Percentiles rank a stretch among this genome's conserved stretches.
Evolutionary conservation across 768 basidiomycete species (phyloP).

Genomic region (Tubosaeta sp.): DNA sequence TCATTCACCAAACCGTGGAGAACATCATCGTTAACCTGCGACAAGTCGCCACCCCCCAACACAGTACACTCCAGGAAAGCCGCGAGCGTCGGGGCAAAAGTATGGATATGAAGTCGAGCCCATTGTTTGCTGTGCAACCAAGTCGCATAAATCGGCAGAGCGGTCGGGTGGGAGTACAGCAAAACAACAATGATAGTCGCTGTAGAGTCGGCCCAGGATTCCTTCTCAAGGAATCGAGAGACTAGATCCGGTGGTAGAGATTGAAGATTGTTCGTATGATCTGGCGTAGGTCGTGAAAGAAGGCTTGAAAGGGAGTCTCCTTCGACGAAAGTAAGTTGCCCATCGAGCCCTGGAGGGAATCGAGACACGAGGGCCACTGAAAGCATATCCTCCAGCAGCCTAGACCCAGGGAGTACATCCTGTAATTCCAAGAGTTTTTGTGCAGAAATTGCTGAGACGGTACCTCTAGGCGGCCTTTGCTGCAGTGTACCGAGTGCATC

Average conservation of each 20-base stretch:
- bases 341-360: slow-evolving; percentile 30
- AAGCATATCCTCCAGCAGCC: slow-evolving; percentile 45
- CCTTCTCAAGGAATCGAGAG: slow-evolving; percentile 38
- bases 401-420: slow-evolving; percentile 31
- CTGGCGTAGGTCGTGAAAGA: background rate
- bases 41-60: slow-evolving; percentile 17
- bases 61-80: slow-evolving; percentile 44
- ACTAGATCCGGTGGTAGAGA: slow-evolving; percentile 21
- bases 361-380: slow-evolving; percentile 36
- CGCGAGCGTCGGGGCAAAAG: slow-evolving; percentile 38
- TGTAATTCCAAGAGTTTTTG: slow-evolving; percentile 39
- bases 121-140: slow-evolving; percentile 38
- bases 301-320: slow-evolving; percentile 3
- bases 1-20: slow-evolving; percentile 32
- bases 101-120: slow-evolving; percentile 13
- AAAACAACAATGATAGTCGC: slow-evolving; percentile 40
- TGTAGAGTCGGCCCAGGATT: slow-evolving; percentile 42
- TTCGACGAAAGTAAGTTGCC: slow-evolving; percentile 10
- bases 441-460: slow-evolving; percentile 22
- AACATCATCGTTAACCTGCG: slow-evolving; percentile 17
- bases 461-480: slow-evolving; percentile 2
- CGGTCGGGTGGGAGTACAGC: slow-evolving; percentile 37
- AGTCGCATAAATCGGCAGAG: slow-evolving; percentile 23
- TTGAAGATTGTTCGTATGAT: background rate
- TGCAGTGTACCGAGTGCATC: slow-evolving; percentile 36